These are phyloP conservation scores for Nicotiana sylvestris DNA, from an alignment of 257 asterid genomes.

Conservation along the genomic window DNA sequence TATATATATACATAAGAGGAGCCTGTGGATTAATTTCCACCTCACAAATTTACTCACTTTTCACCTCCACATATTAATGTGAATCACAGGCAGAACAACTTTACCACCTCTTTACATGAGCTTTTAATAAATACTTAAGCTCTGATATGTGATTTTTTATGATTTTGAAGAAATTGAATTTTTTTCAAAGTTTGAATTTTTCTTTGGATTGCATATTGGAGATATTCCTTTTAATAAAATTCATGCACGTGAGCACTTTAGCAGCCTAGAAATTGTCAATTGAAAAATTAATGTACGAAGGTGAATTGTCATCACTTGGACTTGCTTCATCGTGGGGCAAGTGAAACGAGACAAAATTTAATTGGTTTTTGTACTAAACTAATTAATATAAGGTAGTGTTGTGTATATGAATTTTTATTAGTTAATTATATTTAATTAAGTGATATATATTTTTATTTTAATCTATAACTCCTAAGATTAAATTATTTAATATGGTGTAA, in stretches of 20 bases:
- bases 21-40: conserved; percentile 84
- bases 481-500: too few relatives aligned
- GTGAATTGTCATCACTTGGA: too few relatives aligned
- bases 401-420: too few relatives aligned
- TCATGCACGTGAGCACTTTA: conserved; percentile 13
- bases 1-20: conserved; percentile 37
- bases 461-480: too few relatives aligned
- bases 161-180: conserved; percentile 3
- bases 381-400: too few relatives aligned
- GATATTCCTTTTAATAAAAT: neutral
- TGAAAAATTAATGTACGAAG: neutral
- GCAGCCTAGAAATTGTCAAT: conserved; percentile 6
- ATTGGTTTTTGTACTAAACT: too few relatives aligned
- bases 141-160: conserved; percentile 22
- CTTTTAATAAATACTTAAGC: conserved; percentile 51
- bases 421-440: too few relatives aligned
- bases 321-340: neutral
- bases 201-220: conserved; percentile 15
- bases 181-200: conserved; percentile 47
- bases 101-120: conserved; percentile 88
- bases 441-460: too few relatives aligned
- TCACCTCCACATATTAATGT: conserved; percentile 66
- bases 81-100: conserved; percentile 61
- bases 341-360: neutral
- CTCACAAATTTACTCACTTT: conserved; percentile 44